Percentiles rank a stretch among this genome's conserved stretches.
Evolutionary conservation across 768 basidiomycete species (phyloP).

Genomic region (Pleurotus giganteus): DNA sequence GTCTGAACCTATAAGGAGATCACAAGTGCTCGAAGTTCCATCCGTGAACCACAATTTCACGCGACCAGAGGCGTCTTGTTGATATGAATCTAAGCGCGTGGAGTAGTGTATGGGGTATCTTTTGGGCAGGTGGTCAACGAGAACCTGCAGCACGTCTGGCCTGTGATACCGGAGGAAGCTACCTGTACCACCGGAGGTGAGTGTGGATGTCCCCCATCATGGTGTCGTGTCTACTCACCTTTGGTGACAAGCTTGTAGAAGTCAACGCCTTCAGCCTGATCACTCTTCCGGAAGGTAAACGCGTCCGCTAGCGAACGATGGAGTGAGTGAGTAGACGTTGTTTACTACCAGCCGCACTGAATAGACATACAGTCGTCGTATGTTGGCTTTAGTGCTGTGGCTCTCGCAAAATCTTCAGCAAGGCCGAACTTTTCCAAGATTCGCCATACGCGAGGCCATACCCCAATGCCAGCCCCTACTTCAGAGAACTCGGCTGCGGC

Average conservation of each 20-base stretch:
- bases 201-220: too few species aligned
- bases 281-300: constrained; percentile 31
- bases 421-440: constrained; percentile 38
- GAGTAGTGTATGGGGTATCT: constrained; percentile 33
- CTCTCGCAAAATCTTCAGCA: constrained; percentile 27
- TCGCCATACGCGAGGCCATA: constrained; percentile 41
- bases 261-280: constrained; percentile 23
- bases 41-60: constrained; percentile 40
- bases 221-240: constrained; percentile 19
- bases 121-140: constrained; percentile 37
- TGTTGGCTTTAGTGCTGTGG: constrained; percentile 21
- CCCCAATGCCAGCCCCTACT: constrained; percentile 44
- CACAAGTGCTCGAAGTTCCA: constrained; percentile 43
- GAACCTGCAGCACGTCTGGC: constrained; percentile 44
- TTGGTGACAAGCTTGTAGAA: constrained; percentile 26
- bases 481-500: constrained; percentile 37
- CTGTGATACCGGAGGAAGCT: constrained; percentile 41
- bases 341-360: not conserved
- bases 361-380: constrained; percentile 18
- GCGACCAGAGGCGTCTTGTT: constrained; percentile 19
- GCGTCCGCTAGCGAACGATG: constrained; percentile 8
- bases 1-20: constrained; percentile 43
- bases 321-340: not conserved
- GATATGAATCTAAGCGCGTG: constrained; percentile 44
- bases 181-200: constrained; percentile 13